phyloP scores from a whole-genome alignment of 1,284 basidiomycete genomes.

The Papiliotrema terrestris region DNA sequence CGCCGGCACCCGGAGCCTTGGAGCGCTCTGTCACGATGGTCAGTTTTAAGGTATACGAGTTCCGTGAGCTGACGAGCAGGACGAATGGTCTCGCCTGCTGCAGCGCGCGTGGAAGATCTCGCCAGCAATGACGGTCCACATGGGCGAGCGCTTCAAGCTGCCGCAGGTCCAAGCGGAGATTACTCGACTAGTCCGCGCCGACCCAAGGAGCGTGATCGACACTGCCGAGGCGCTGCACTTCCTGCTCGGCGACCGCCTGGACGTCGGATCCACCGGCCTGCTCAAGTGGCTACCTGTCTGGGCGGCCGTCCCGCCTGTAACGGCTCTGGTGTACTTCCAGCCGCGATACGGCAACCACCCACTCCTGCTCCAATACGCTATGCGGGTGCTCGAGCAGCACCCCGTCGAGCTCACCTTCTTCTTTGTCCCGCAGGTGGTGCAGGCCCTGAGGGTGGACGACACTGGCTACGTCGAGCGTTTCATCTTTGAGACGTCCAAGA shows the following conservation, averaged over 20 bases:
- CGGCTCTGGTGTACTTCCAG: conserved; percentile 83
- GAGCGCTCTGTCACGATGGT: conserved; percentile 62
- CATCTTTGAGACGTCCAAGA: conserved; percentile 95
- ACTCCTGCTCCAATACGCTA: conserved; percentile 89
- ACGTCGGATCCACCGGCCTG: conserved; percentile 59
- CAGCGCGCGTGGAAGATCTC: conserved; percentile 78
- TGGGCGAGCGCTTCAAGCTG: conserved; percentile 82
- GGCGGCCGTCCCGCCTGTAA: conserved; percentile 82
- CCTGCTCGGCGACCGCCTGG: conserved; percentile 70
- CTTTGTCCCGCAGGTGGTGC: conserved; percentile 98
- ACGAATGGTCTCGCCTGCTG: conserved; percentile 64
- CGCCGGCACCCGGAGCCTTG: conserved; percentile 31
- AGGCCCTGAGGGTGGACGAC: conserved; percentile 84
- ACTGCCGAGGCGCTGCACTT: conserved; percentile 74
- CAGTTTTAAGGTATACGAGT: conserved; percentile 15
- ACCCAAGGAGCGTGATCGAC: conserved; percentile 67
- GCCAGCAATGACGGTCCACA: conserved; percentile 75
- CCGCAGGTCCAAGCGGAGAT: conserved; percentile 65
- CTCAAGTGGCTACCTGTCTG: conserved; percentile 83
- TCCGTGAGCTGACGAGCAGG: conserved; percentile 49
- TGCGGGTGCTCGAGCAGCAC: conserved; percentile 91
- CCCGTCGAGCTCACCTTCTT: conserved; percentile 96
- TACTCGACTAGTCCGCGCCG: conserved; percentile 66
- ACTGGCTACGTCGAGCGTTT: conserved; percentile 92
- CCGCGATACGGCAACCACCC: conserved; percentile 78